Base-by-base conservation (phyloP, 78 protist species). In the Dictyostelium brefeldianum region DNA sequence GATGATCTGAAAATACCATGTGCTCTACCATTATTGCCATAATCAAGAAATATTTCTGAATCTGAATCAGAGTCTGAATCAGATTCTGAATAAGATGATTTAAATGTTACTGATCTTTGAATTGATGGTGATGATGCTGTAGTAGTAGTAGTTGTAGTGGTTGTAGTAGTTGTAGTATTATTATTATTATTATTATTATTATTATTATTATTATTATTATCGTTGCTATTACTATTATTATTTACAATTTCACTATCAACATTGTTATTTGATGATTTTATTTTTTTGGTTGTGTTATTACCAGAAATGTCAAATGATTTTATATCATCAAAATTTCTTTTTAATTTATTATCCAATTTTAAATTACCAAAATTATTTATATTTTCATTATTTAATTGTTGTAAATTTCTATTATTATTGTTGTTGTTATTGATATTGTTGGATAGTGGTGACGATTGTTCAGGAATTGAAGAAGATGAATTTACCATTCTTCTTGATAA, bases 51-150 rank as follows among this genome's bases (percentile, higher is more conserved):
- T 79, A 62, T 77, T 0, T 78, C 95, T 14, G 46, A 64, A 25
- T 91, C 95, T n/a, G 22, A 64, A 22, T 48, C 81, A 18, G 75
- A 53, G 2, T 80, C 95, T 50, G 69, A 79, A 46, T 69, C 90
- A 22, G 43, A 36, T 3, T 36, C 43, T 36, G 43, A 54, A 12
- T 54, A 0, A n/a, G n/a, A n/a, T 41, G 78, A 18, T 18, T 36
- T 0, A 4, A 22, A 29, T 17, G 27, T 31, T 6, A n/a, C 8
- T 53, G 27, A 54, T 43, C 22, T 36, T 5, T 43, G 18, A 5
- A 22, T 80, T 2, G 71, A 54, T 4, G 29, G 54, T 51, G n/a
- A 41, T 22, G n/a, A 22, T 22, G 85, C 1, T 65, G 75, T 47
- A 47, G 73, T 48, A 31, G 48, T 4, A 0, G 83, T 78, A 2